Evolutionary conservation across 345 rosid species (phyloP).

Genomic region (Odontarrhena argentea): DNA sequence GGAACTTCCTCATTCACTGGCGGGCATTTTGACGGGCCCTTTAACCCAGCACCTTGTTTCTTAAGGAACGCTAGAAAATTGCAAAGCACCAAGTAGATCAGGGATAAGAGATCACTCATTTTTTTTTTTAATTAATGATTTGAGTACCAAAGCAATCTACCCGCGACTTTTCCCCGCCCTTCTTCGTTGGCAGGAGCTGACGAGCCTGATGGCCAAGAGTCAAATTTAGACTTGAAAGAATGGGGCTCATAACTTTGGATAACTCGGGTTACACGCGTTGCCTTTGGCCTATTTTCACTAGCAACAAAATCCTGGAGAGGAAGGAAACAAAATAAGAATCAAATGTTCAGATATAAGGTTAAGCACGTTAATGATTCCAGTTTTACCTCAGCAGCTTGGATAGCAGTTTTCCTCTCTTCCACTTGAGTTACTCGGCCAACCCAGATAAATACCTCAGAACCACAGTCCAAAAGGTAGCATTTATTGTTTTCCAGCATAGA

Average conservation of each 20-base stretch:
- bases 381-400: constrained; percentile 85
- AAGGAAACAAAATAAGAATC: constrained; percentile 35
- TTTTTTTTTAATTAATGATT: constrained; percentile 15
- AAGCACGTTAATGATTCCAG: constrained; percentile 28
- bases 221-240: constrained; percentile 92
- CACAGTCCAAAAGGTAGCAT: constrained; percentile 84
- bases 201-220: constrained; percentile 92
- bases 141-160: constrained; percentile 46
- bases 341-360: constrained; percentile 17
- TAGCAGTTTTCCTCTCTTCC: constrained; percentile 92
- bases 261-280: constrained; percentile 73
- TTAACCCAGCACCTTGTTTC: constrained; percentile 92
- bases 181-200: constrained; percentile 81
- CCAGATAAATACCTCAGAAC: constrained; percentile 92
- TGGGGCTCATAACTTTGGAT: constrained; percentile 94
- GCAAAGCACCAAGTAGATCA: constrained; percentile 30
- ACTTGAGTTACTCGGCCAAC: constrained; percentile 97
- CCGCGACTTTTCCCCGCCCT: constrained; percentile 99
- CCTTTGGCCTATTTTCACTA: constrained; percentile 82
- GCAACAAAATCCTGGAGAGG: constrained; percentile 73
- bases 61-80: constrained; percentile 73
- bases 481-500: constrained; percentile 76
- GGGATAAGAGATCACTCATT: background rate
- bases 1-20: constrained; percentile 90
- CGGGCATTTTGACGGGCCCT: constrained; percentile 71